Percentiles rank a stretch among this genome's conserved stretches.
Evolutionary conservation across 1,139 yeast species (phyloP).

Genomic region (Geotrichum cucujoidarum): DNA sequence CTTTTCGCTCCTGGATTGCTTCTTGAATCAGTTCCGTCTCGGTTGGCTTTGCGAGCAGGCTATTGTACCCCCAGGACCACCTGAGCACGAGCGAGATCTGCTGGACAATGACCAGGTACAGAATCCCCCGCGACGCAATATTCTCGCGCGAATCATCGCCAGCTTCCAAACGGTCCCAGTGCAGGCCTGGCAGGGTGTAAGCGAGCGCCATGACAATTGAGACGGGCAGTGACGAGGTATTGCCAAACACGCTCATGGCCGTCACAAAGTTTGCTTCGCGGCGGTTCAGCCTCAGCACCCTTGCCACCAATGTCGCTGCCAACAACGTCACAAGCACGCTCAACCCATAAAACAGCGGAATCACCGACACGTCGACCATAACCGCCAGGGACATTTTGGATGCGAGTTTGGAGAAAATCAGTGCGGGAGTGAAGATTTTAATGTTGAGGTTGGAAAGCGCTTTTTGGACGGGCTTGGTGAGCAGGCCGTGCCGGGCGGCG

Average conservation of each 20-base stretch:
- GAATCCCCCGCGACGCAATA: constrained; percentile 74
- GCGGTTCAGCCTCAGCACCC: constrained; percentile 47
- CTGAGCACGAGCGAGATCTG: constrained; percentile 79
- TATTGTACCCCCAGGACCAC: constrained; percentile 93
- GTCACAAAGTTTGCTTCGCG: constrained; percentile 76
- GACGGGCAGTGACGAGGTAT: constrained; percentile 59
- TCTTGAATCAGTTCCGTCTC: constrained; percentile 21
- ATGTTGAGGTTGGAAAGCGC: constrained; percentile 65
- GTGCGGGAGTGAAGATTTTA: constrained; percentile 76
- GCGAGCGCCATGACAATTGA: constrained; percentile 67
- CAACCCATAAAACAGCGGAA: constrained; percentile 63
- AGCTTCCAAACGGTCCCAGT: constrained; percentile 68
- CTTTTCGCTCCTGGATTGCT: constrained; percentile 12
- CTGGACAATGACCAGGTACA: constrained; percentile 72
- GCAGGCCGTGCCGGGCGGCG: constrained; percentile 58
- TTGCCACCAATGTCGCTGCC: constrained; percentile 50
- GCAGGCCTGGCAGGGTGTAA: constrained; percentile 63
- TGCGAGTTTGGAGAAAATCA: constrained; percentile 75
- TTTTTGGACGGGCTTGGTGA: constrained; percentile 59
- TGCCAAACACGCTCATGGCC: constrained; percentile 86
- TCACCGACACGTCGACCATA: constrained; percentile 61
- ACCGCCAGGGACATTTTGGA: constrained; percentile 63
- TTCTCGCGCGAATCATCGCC: constrained; percentile 63
- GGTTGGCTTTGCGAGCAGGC: constrained; percentile 51
- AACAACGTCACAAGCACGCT: constrained; percentile 57